Percentiles rank a stretch among this genome's conserved stretches.
phyloP scores from a whole-genome alignment of 345 rosid species.

The Ailanthus altissimus region DNA sequence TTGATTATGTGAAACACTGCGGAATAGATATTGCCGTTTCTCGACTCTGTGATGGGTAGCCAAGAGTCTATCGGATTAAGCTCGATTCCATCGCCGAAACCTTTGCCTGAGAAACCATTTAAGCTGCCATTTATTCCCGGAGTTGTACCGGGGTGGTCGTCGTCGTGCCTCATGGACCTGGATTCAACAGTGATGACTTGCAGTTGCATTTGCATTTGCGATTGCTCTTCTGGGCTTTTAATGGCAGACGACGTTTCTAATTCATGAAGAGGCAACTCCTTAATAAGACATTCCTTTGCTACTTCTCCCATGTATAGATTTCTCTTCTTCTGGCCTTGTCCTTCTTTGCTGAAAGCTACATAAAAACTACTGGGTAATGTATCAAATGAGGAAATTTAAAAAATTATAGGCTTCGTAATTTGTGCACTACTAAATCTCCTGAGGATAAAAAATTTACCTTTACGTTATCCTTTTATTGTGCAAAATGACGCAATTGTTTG shows the following conservation, averaged over 20 bases:
- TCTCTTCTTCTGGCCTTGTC: neutral
- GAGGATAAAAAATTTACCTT: no score
- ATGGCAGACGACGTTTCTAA: neutral
- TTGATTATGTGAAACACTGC: conserved; percentile 37
- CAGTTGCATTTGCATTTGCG: neutral
- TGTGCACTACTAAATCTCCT: no score
- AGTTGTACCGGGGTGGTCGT: neutral
- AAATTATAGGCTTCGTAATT: no score
- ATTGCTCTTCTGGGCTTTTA: conserved; percentile 7
- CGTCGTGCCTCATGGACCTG: neutral
- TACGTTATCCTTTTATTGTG: no score
- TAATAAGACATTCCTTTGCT: neutral
- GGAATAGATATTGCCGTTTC: conserved; percentile 31
- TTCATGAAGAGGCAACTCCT: neutral
- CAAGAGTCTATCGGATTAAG: conserved; percentile 29
- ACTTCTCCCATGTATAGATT: conserved; percentile 9
- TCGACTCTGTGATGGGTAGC: conserved; percentile 57
- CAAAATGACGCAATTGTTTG: no score
- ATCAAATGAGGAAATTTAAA: neutral
- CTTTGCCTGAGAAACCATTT: neutral
- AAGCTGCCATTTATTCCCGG: neutral
- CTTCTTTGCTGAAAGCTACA: neutral
- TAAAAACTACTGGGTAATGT: neutral
- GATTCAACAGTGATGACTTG: conserved; percentile 13
- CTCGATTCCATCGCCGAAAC: neutral